Conservation (phyloP, 2,329 filamentous ascomycete species). For the Penicillium paneum region DNA sequence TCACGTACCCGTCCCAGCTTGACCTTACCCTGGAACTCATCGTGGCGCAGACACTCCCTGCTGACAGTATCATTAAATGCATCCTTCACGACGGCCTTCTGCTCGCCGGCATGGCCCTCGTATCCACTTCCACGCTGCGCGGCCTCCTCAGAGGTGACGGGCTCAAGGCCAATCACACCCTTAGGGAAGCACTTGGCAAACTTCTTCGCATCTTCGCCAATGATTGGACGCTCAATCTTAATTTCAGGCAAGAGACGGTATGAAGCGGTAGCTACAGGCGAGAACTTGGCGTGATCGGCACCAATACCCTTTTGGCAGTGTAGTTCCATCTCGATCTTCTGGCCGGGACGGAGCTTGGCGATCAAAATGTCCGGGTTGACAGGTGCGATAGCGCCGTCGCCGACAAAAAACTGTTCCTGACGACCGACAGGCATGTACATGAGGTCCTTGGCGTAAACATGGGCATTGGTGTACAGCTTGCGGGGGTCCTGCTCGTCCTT, state of each 20-base stretch:
- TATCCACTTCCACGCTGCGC: conserved; percentile 60
- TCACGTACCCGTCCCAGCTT: conserved; percentile 85
- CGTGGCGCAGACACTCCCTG: conserved; percentile 84
- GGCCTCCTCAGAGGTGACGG: conserved; percentile 66
- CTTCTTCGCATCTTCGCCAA: conserved; percentile 82
- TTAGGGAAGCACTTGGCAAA: conserved; percentile 85
- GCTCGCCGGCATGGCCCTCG: conserved; percentile 71
- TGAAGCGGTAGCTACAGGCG: conserved; percentile 87
- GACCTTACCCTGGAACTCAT: conserved; percentile 93
- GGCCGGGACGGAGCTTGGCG: conserved; percentile 87
- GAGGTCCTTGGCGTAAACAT: conserved; percentile 76
- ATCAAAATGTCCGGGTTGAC: conserved; percentile 91
- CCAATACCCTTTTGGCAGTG: conserved; percentile 95
- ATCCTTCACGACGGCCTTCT: conserved; percentile 82
- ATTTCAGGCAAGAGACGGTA: conserved; percentile 91
- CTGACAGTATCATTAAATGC: conserved; percentile 94
- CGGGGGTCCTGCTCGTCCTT: conserved; percentile 74
- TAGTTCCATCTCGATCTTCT: conserved; percentile 80
- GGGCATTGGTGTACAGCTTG: conserved; percentile 81
- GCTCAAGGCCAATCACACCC: conserved; percentile 80
- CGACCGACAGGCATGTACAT: conserved; percentile 71
- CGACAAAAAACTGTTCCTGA: conserved; percentile 65
- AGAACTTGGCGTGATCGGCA: conserved; percentile 94
- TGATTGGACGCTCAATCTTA: conserved; percentile 74
- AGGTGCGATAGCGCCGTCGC: conserved; percentile 66